Evolutionary conservation across 1,284 basidiomycete genomes (phyloP).

Genomic region (Pseudozyma sp.): DNA sequence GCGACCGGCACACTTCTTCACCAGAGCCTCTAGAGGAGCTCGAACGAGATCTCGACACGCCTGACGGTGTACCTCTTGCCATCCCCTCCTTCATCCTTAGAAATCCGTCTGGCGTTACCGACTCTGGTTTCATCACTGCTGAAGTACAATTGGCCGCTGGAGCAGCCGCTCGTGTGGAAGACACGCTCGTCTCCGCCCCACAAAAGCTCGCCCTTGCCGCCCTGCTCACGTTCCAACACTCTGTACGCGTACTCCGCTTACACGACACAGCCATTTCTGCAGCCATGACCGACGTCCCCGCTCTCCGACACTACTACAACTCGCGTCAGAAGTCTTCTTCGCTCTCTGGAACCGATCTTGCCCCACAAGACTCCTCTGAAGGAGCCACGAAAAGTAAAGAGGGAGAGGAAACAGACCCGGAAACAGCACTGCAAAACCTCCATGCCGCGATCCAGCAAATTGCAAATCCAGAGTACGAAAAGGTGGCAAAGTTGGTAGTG

Average conservation of each 20-base stretch:
- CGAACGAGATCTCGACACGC: neutral
- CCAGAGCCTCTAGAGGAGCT: constrained; percentile 2
- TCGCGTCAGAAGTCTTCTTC: constrained; percentile 6
- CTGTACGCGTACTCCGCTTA: constrained; percentile 23
- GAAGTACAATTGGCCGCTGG: neutral
- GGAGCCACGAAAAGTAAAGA: neutral
- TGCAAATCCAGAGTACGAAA: constrained; percentile 35
- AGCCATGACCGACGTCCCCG: constrained; percentile 40
- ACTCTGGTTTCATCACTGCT: neutral
- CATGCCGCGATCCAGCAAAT: constrained; percentile 27
- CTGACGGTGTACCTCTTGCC: neutral
- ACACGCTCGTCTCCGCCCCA: constrained; percentile 28
- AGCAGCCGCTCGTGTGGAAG: constrained; percentile 17
- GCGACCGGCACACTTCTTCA: neutral
- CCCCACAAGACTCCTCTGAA: neutral
- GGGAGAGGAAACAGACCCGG: neutral
- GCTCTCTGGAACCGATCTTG: too few relatives aligned
- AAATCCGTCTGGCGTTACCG: neutral
- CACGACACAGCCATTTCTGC: constrained; percentile 27
- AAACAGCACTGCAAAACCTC: constrained; percentile 19
- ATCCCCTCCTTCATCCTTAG: neutral
- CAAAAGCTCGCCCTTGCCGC: constrained; percentile 45
- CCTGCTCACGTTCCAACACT: constrained; percentile 40
- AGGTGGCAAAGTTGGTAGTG: constrained; percentile 32
- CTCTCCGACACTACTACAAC: constrained; percentile 43